Base-by-base conservation (phyloP, 331 rosid species). In the Erythrophleum ivorense region DNA sequence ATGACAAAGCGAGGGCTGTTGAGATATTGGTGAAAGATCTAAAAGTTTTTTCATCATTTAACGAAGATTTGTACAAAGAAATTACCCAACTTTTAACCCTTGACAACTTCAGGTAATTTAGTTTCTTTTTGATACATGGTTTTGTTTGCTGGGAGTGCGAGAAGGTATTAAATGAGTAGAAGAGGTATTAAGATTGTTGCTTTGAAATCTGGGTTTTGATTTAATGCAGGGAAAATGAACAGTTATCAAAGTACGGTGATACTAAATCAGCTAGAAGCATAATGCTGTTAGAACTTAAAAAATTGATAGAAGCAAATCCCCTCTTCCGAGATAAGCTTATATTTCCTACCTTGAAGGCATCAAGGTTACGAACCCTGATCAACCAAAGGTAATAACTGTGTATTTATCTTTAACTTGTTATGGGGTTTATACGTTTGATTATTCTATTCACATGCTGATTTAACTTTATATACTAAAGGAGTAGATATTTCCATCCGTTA, bases 1-100 rank as follows among this genome's bases (percentile, higher is more conserved):
- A 40, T 34, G 92, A 91, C 64, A 79, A 65, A 68, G 77, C 83
- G 0, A 83, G 57, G 73, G 92, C 92, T 12, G 84, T 86, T 14
- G 95, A 89, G 84, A 91, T 91, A 71, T 80, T 84, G 55, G 63
- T 83, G 59, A 89, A 89, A 71, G 93, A 89, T 83, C 84, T 91
- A 67, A 91, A 83, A 80, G 76, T 78, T 33, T 89, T 91, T 55
- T 75, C 88, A 14, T 79, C 87, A 0, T 81, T 81, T 70, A 85
- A 89, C 5, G 87, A 88, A 36, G 89, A 83, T 0, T 65, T 91
- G 73, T 89, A 52, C 87, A 89, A 89, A 70, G 90, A 91, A 67
- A 82, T 91, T 21, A 81, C 95, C 2, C 66, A 78, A 86, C 91
- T 91, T 50, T 54, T 91, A 82, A 87, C 90, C 2, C 92, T 91